Percentiles rank a stretch among this genome's conserved stretches.
phyloP scores from a whole-genome alignment of 805 yeast species.

The Candida insectorum region DNA sequence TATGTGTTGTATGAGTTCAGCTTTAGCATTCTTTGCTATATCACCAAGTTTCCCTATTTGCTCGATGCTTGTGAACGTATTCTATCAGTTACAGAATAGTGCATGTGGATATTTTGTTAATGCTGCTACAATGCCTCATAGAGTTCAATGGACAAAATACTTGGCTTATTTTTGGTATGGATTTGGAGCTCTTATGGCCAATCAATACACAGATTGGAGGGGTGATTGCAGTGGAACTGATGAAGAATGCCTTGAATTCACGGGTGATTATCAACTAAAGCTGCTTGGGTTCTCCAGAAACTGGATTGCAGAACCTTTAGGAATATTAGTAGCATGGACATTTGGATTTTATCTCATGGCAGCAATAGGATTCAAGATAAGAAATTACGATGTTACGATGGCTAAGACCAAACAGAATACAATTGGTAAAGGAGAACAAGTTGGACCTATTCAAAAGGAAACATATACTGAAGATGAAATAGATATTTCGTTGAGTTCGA shows the following conservation, averaged over 20 bases:
- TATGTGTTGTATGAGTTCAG: slow-evolving; percentile 53
- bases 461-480: slow-evolving; percentile 4
- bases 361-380: slow-evolving; percentile 43
- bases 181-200: slow-evolving; percentile 64
- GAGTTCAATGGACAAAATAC: slow-evolving; percentile 82
- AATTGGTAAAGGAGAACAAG: slow-evolving; percentile 24
- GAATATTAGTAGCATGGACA: slow-evolving; percentile 56
- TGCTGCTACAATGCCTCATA: slow-evolving; percentile 72
- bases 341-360: slow-evolving; percentile 52
- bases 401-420: slow-evolving; percentile 37
- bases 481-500: slow-evolving; percentile 17
- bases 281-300: slow-evolving; percentile 57
- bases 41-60: slow-evolving; percentile 62
- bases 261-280: slow-evolving; percentile 53
- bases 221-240: slow-evolving; percentile 51
- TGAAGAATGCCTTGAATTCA: slow-evolving; percentile 36
- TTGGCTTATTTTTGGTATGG: slow-evolving; percentile 76
- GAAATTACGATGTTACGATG: slow-evolving; percentile 51
- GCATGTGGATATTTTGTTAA: slow-evolving; percentile 82
- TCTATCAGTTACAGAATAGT: slow-evolving; percentile 69
- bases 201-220: slow-evolving; percentile 58
- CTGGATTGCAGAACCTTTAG: slow-evolving; percentile 67
- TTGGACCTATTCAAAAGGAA: slow-evolving; percentile 6
- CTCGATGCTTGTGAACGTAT: slow-evolving; percentile 56
- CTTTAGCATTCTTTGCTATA: slow-evolving; percentile 51